Evolutionary conservation across 2,329 filamentous ascomycete genomes (phyloP).

Genomic region (Davidsoniella neocaledoniae): DNA sequence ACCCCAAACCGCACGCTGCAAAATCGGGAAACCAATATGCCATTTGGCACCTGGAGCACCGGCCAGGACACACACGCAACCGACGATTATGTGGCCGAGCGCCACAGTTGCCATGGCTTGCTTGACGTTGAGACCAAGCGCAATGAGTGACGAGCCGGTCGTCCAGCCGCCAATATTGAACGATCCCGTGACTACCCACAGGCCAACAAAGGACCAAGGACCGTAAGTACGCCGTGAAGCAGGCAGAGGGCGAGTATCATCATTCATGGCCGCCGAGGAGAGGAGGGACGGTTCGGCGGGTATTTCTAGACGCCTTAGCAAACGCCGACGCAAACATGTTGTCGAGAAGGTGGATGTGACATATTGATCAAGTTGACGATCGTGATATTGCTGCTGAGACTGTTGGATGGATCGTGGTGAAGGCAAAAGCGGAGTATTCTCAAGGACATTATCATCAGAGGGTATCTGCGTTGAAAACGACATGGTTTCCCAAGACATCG

Average conservation of each 20-base stretch:
- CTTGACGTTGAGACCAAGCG: slow-evolving; percentile 26
- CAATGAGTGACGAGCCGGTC: slow-evolving; percentile 23
- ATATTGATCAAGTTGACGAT: not conserved
- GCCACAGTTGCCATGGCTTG: slow-evolving; percentile 28
- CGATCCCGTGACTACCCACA: slow-evolving; percentile 21
- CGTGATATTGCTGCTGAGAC: not conserved
- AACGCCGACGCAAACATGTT: not conserved
- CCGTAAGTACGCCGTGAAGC: slow-evolving; percentile 19
- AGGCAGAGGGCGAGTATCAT: slow-evolving; percentile 18
- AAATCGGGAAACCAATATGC: slow-evolving; percentile 24
- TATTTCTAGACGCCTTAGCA: not conserved
- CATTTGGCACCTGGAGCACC: slow-evolving; percentile 26
- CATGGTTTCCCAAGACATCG: not conserved
- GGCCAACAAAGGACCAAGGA: slow-evolving; percentile 19
- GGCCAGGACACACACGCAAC: slow-evolving; percentile 26
- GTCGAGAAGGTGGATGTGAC: not conserved
- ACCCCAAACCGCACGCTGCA: slow-evolving; percentile 23
- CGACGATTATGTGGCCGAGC: slow-evolving; percentile 26
- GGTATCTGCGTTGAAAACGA: not conserved
- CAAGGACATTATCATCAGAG: not conserved
- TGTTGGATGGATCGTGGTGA: not conserved
- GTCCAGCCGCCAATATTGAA: slow-evolving; percentile 22
- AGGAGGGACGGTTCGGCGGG: not conserved
- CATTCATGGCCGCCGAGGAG: slow-evolving; percentile 14
- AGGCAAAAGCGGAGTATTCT: not conserved